Conservation (phyloP, 2,329 filamentous ascomycete genomes). For the Alternaria alternata region DNA sequence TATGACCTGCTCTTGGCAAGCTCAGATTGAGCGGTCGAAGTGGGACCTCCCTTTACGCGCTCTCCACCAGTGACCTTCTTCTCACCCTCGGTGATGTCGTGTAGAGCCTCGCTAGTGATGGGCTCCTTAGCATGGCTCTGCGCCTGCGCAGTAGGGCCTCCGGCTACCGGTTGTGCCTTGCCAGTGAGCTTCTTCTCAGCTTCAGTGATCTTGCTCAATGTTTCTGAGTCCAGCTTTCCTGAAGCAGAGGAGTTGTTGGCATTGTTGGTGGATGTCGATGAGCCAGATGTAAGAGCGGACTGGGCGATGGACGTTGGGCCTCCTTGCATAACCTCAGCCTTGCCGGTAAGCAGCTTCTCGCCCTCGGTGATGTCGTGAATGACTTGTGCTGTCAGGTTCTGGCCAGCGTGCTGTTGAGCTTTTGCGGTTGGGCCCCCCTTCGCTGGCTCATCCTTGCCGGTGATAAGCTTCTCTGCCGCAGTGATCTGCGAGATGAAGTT, state of each 20-base stretch:
- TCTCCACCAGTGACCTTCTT: conserved; percentile 46
- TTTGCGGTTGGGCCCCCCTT: conserved; percentile 53
- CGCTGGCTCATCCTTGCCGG: conserved; percentile 46
- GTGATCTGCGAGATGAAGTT: conserved; percentile 53
- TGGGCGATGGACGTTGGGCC: conserved; percentile 54
- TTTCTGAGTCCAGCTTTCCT: conserved; percentile 37
- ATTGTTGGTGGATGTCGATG: conserved; percentile 2
- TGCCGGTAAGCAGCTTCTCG: conserved; percentile 53
- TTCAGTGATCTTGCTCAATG: conserved; percentile 40
- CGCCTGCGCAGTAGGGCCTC: conserved; percentile 41
- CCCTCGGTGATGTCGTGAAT: conserved; percentile 54
- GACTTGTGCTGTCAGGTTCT: conserved; percentile 43
- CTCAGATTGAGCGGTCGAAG: conserved; percentile 44
- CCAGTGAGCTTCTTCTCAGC: conserved; percentile 43
- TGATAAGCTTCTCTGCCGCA: conserved; percentile 52
- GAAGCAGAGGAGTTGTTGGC: conserved; percentile 3
- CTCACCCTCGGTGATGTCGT: conserved; percentile 45
- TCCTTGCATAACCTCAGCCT: conserved; percentile 42
- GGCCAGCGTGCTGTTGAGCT: conserved; percentile 51
- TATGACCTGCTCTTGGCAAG: conserved; percentile 37
- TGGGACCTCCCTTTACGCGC: conserved; percentile 43
- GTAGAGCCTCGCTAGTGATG: conserved; percentile 41
- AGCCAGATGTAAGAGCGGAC: conserved; percentile 13
- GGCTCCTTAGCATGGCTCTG: conserved; percentile 40
- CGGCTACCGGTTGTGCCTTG: conserved; percentile 23